Base-by-base conservation (phyloP, 495 filamentous ascomycete genomes). In the Acidiella bohemica region DNA sequence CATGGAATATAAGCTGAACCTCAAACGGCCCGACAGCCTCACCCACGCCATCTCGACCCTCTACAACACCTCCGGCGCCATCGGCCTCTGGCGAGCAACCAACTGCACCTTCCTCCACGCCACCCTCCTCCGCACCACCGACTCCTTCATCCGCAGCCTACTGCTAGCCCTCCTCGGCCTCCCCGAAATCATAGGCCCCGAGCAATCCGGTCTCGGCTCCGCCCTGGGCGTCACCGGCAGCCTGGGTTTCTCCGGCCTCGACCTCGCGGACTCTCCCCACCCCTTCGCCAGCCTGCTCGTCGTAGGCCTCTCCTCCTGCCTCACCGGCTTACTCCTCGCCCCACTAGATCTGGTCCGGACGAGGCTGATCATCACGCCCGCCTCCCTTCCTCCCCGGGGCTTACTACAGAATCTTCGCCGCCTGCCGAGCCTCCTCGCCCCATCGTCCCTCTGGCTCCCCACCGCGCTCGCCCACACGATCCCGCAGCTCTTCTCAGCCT, bases 41-140 rank as follows among this genome's bases (percentile, higher is more conserved):
- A 68, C 81, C 41, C 80, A 85, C 37, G 82, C 84, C 3, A 70
- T 95, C 41, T 76, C 74, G 5, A 76, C 85, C 56, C 63, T 94
- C 9, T 96, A 87, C 86, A 63, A 70, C n/a, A 84, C 79, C 47
- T 90, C 92, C 56, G 82, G 83, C 6, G 78, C 79, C 6, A 85
- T 81, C 68, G 92, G 90, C 5, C 76, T 93, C 0, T 97, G 87
- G 86, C 95, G 95, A 63, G 84, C 79, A 19, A 77, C 83, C 23
- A 93, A 93, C 53, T 68, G 80, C n/a, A 87, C 84, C 0, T 93
- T 93, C 47, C 68, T 95, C 36, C 85, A 93, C 61, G 78, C 75
- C 1, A 67, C 90, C 21, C 72, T 93, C n/a, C 69, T 82, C 21
- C 81, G 80, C n/a, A 78, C 86, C 2, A 58, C 90, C 3, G 85